Base-by-base conservation (phyloP, 2,329 filamentous ascomycete species). In the Cryphonectria parasitica region DNA sequence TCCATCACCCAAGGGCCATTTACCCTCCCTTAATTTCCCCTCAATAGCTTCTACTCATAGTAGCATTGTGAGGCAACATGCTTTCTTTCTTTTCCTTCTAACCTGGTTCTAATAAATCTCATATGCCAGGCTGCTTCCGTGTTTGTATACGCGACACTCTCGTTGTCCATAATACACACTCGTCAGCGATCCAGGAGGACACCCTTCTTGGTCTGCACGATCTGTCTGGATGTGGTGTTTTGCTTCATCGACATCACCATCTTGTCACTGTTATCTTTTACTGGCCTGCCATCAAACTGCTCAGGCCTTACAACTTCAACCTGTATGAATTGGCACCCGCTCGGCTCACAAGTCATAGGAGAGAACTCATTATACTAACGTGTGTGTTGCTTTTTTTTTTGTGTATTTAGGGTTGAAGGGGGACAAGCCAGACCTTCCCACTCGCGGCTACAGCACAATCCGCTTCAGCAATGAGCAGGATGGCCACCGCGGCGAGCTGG, bases 251-350 rank as follows among this genome's bases (percentile, higher is more conserved):
- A 75, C 64, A 74, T 82, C 34, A 79, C 74, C 19, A 76, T 80
- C 36, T 75, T 82, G 64, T 78, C 78, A 3, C 61, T 82, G 4
- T 75, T 82, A 7, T 77, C 80, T 43, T 74, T 73, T 11, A 73
- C 75, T 2, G 80, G 80, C 8, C 74, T 82, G 2, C 81, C 81
- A 0, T 69, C 74, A 0, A 76, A 80, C 66, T 82, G 81, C 43
- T 73, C 71, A 28, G 79, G 80, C 39, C 69, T 82, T 58, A 79
- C 78, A 36, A 71, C 66, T 72, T 69, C 56, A 39, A 66, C 62
- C 17, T 58, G 62, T 64, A 56, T 62, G n/a, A 36, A 17, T 34
- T n/a, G 25, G 49, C 3, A n/a, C 13, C 43, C 41, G 45, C 25
- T 6, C 11, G 41, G 15, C 36, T 11, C 25, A 22, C 39, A 62